Conservation (phyloP, 2,329 filamentous ascomycete species). For the Aschersonia sp. region DNA sequence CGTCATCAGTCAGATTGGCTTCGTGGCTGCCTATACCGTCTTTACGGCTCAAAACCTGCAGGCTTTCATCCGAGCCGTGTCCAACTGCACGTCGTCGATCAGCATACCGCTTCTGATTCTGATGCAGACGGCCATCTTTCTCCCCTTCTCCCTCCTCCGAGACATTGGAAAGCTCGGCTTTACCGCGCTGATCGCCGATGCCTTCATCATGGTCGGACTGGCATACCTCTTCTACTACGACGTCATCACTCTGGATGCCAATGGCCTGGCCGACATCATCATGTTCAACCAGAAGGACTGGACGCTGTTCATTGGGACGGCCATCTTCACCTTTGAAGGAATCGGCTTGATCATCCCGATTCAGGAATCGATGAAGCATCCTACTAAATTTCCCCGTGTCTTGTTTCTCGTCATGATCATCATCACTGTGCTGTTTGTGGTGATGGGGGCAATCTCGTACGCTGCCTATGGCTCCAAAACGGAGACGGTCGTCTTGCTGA, state of each 20-base stretch:
- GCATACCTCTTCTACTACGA: slow-evolving; percentile 96
- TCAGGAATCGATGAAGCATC: slow-evolving; percentile 90
- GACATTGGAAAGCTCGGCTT: slow-evolving; percentile 97
- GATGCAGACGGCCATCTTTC: slow-evolving; percentile 88
- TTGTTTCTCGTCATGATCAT: slow-evolving; percentile 86
- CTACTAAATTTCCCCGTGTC: slow-evolving; percentile 78
- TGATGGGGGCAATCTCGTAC: slow-evolving; percentile 86
- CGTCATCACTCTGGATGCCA: slow-evolving; percentile 61
- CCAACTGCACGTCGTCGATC: slow-evolving; percentile 72
- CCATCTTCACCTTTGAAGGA: slow-evolving; percentile 97
- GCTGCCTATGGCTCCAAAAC: slow-evolving; percentile 91
- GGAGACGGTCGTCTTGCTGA: slow-evolving; percentile 90
- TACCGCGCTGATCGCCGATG: slow-evolving; percentile 82
- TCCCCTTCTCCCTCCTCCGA: slow-evolving; percentile 83
- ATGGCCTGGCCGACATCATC: slow-evolving; percentile 73
- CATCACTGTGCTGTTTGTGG: slow-evolving; percentile 80
- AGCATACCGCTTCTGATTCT: slow-evolving; percentile 82
- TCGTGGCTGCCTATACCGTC: slow-evolving; percentile 89
- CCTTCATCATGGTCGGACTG: slow-evolving; percentile 84
- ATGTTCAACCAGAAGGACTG: slow-evolving; percentile 84
- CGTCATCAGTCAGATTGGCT: slow-evolving; percentile 88
- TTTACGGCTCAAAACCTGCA: slow-evolving; percentile 94
- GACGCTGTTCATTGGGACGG: slow-evolving; percentile 96
- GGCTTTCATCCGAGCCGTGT: slow-evolving; percentile 84
- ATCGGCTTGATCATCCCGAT: slow-evolving; percentile 97